Conservation (phyloP, 1,284 basidiomycete genomes). For the Fomitopsis palustris region DNA sequence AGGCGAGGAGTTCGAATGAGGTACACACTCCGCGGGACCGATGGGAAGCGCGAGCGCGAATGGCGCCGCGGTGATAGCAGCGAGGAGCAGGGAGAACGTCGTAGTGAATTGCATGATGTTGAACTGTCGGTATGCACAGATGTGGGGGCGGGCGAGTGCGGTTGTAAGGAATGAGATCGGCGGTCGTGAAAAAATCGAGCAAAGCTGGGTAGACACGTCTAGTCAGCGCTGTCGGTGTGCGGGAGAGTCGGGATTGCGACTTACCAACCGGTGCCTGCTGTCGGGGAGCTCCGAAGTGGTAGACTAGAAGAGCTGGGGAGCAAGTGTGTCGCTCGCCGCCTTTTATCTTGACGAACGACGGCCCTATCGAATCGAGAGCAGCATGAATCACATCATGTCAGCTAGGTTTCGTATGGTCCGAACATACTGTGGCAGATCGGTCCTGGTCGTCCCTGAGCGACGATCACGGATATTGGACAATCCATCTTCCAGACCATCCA, state of each 20-base stretch:
- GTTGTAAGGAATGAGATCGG: not conserved
- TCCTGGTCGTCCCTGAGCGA: too few relatives aligned
- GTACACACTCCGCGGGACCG: not conserved
- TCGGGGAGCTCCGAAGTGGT: not conserved
- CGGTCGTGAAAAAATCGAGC: not conserved
- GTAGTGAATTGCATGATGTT: not conserved
- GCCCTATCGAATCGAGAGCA: too few relatives aligned
- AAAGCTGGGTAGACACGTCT: not conserved
- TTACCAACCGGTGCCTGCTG: not conserved
- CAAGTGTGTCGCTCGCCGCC: not conserved
- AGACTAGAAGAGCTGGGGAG: not conserved
- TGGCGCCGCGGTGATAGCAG: not conserved
- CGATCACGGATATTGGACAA: too few relatives aligned
- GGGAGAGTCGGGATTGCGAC: not conserved
- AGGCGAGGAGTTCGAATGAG: not conserved
- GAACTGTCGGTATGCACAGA: not conserved
- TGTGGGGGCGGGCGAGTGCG: not conserved
- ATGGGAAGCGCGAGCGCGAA: not conserved
- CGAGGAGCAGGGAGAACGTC: not conserved
- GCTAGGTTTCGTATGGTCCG: too few relatives aligned
- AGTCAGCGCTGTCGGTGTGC: not conserved
- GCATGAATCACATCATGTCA: too few relatives aligned
- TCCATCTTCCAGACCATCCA: too few relatives aligned
- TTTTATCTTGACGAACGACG: too few relatives aligned
- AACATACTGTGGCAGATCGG: too few relatives aligned